Base-by-base conservation (phyloP, 106 monocot species). In the Gastrodia elata region DNA sequence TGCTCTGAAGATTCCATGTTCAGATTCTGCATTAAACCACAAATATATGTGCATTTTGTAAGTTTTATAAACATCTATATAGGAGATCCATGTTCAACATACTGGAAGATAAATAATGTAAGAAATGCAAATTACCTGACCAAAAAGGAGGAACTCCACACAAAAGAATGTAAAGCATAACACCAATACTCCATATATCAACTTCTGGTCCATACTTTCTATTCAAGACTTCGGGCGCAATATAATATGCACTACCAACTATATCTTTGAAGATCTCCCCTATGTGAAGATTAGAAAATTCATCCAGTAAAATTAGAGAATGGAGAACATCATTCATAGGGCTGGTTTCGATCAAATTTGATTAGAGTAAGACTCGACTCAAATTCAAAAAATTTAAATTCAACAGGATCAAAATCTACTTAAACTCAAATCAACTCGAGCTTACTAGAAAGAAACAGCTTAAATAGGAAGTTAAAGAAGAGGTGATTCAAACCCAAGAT, bases 101-200 rank as follows among this genome's bases (percentile, higher is more conserved):
- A 8, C 41, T 27, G 1, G 7, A 34, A 30, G 61, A 32, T 13
- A 61, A 11, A 64, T 6, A 39, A 3, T 2, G 2, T 55, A 26
- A 65, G 2, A 52, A 57, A 32, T 71, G 32, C 69, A 74, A 43
- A 30, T 67, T 64, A 84, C 87, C 87, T 5, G 88, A 85, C 88
- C 88, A 88, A 71, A 88, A 88, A 24, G 88, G 88, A 73, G 88
- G 88, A 83, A 85, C 85, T 55, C 88, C 88, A 20, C 78, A 83
- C 2, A 88, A 79, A 65, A 88, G 85, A 71, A 88, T 88, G 67
- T 83, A 88, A 33, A 88, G 77, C 85, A 88, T 88, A 26, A 88
- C 82, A 0, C 88, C 88, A 0, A 85, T 80, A 42, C 88, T 88
- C 88, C 88, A 88, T 39, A 88, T 88, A 71, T 88, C 88, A 3